A percentile compares a stretch with the other conserved stretches of the same genome.
phyloP scores from a whole-genome alignment of 169 alveolate genomes.

The Eimeria mitis region DNA sequence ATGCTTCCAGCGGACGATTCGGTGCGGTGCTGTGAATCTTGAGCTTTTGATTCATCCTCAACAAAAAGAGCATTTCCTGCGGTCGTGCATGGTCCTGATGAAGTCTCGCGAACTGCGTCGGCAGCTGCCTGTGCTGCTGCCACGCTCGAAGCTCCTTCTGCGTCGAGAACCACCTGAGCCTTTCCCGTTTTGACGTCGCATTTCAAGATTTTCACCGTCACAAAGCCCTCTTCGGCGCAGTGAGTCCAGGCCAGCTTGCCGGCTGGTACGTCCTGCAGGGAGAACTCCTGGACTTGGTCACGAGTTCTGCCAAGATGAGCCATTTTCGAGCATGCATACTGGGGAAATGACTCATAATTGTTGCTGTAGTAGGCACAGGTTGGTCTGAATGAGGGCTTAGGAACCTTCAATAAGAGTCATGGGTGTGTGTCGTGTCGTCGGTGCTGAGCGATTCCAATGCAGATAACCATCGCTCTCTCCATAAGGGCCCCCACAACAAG shows the following conservation, averaged over 20 bases:
- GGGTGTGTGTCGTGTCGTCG: neutral
- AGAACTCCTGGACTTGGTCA: neutral
- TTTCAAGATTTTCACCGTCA: slow-evolving; percentile 7
- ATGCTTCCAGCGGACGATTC: neutral
- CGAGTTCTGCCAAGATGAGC: neutral
- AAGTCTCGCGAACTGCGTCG: neutral
- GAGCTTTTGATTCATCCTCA: neutral
- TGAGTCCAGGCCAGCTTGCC: slow-evolving; percentile 38
- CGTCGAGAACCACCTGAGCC: slow-evolving; percentile 20
- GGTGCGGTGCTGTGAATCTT: neutral
- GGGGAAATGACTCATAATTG: neutral
- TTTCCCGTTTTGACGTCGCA: neutral
- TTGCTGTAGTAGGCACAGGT: neutral
- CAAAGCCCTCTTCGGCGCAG: slow-evolving; percentile 53
- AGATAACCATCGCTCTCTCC: neutral
- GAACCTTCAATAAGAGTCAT: neutral
- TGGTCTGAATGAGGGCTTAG: neutral
- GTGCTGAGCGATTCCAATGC: neutral
- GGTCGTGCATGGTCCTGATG: neutral
- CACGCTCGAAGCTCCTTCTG: slow-evolving; percentile 19
- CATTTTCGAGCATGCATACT: neutral
- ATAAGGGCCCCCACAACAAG: neutral
- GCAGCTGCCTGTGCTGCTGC: slow-evolving; percentile 66
- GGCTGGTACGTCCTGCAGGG: neutral
- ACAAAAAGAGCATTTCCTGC: neutral